Evolutionary conservation across 306 rosid species (phyloP).

Genomic region (Lathyrus tuberosus): DNA sequence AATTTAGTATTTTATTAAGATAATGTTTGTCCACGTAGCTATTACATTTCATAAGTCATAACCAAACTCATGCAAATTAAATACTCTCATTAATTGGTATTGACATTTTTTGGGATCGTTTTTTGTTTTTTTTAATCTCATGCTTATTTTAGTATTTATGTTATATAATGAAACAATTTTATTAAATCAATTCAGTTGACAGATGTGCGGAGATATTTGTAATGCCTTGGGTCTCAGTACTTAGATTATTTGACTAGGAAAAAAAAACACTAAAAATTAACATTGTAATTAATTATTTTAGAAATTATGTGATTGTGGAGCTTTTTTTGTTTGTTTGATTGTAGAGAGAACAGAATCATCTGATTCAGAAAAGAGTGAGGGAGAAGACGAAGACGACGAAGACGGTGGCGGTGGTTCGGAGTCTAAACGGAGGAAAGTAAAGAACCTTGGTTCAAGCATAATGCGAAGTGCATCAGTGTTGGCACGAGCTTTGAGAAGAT

Average conservation of each 20-base stretch:
- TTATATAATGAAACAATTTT: neutral
- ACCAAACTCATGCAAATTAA: constrained; percentile 53
- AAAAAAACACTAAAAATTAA: neutral
- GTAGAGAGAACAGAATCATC: constrained; percentile 54
- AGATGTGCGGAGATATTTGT: too few relatives aligned
- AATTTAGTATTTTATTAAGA: neutral
- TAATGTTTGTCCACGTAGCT: constrained; percentile 31
- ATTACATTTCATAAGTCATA: constrained; percentile 34
- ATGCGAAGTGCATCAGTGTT: constrained; percentile 54
- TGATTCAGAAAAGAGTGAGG: constrained; percentile 46
- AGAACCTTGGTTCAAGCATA: constrained; percentile 60
- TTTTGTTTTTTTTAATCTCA: constrained; percentile 34
- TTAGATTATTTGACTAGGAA: too few relatives aligned
- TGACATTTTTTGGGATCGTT: constrained; percentile 19
- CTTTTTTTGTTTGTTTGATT: constrained; percentile 1
- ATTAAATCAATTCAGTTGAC: too few relatives aligned
- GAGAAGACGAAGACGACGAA: constrained; percentile 45
- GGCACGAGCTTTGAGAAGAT: constrained; percentile 48
- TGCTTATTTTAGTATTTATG: neutral
- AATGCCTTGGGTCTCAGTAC: too few relatives aligned
- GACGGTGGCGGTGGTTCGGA: constrained; percentile 37
- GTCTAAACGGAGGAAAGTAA: constrained; percentile 51
- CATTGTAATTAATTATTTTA: neutral
- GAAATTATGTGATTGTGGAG: constrained; percentile 1
- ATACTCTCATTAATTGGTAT: constrained; percentile 35